Percentiles rank a stretch among this genome's conserved stretches.
These are phyloP conservation scores for Suillus decipiens DNA, from an alignment of 768 basidiomycete species.

Conservation along the genomic window DNA sequence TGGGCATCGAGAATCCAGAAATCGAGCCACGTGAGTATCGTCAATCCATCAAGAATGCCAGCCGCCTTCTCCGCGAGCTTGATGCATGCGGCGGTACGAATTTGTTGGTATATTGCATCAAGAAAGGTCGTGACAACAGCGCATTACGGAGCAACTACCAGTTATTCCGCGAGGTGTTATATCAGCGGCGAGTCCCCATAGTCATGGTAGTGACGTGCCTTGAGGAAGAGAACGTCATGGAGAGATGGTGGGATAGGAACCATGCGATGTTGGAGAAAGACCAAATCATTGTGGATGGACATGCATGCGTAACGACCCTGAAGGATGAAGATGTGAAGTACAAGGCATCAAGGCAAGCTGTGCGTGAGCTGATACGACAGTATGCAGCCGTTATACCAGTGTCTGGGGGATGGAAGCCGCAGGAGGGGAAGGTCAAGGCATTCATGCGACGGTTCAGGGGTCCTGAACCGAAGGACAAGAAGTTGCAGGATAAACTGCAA, in stretches of 20 bases:
- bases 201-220: slow-evolving; percentile 42
- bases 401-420: neutral
- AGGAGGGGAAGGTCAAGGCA: neutral
- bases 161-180: slow-evolving; percentile 42
- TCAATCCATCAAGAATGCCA: slow-evolving; percentile 30
- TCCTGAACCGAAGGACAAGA: neutral
- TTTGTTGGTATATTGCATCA: slow-evolving; percentile 42
- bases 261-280: slow-evolving; percentile 23
- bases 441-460: neutral
- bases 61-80: slow-evolving; percentile 27
- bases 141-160: slow-evolving; percentile 38
- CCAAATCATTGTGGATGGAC: slow-evolving; percentile 32
- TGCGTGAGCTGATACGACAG: slow-evolving; percentile 20
- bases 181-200: slow-evolving; percentile 39
- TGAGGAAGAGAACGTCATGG: slow-evolving; percentile 38
- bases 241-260: slow-evolving; percentile 38
- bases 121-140: slow-evolving; percentile 34
- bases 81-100: slow-evolving; percentile 29
- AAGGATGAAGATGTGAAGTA: slow-evolving; percentile 36
- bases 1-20: slow-evolving; percentile 33
- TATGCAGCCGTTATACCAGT: neutral
- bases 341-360: slow-evolving; percentile 29
- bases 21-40: slow-evolving; percentile 30
- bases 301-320: slow-evolving; percentile 44
- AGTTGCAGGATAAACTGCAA: neutral